These are phyloP conservation scores for Fusarium illudens DNA, from an alignment of 2,329 filamentous ascomycete genomes.

Conservation along the genomic window DNA sequence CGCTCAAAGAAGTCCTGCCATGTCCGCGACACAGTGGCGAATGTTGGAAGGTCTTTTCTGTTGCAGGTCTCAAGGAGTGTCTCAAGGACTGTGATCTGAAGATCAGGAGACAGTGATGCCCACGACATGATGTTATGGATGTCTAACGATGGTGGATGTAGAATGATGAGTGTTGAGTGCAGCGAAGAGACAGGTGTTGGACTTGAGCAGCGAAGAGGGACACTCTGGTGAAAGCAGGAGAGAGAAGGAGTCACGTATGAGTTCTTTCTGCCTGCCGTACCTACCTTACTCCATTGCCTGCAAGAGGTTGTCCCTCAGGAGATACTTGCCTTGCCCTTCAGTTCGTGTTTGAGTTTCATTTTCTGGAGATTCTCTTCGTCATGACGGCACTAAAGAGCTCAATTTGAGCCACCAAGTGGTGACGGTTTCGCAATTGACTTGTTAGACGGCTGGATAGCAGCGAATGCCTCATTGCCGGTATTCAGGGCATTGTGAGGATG, in stretches of 20 bases:
- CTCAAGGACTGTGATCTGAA: neutral
- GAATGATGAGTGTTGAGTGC: neutral
- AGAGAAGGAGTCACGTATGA: neutral
- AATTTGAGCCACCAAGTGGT: neutral
- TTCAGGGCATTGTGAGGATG: neutral
- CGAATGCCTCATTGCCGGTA: neutral
- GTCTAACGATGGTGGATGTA: neutral
- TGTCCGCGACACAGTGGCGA: neutral
- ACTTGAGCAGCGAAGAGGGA: too few relatives aligned
- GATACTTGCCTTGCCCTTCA: too few relatives aligned
- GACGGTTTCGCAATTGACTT: neutral
- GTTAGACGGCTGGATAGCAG: neutral
- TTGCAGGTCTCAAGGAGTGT: neutral
- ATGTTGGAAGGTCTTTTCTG: neutral
- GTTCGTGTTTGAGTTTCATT: too few relatives aligned
- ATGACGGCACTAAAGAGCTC: neutral
- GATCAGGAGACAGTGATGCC: neutral
- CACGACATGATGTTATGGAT: neutral
- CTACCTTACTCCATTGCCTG: neutral
- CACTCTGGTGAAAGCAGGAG: too few relatives aligned
- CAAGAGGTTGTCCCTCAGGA: too few relatives aligned
- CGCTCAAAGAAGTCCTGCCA: neutral
- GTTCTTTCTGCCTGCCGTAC: neutral
- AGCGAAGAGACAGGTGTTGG: neutral
- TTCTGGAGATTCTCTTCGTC: neutral